A percentile compares a stretch with the other conserved stretches of the same genome.
Evolutionary conservation across 140 eudicot species (phyloP).

Genomic region (Bidens hawaiensis): DNA sequence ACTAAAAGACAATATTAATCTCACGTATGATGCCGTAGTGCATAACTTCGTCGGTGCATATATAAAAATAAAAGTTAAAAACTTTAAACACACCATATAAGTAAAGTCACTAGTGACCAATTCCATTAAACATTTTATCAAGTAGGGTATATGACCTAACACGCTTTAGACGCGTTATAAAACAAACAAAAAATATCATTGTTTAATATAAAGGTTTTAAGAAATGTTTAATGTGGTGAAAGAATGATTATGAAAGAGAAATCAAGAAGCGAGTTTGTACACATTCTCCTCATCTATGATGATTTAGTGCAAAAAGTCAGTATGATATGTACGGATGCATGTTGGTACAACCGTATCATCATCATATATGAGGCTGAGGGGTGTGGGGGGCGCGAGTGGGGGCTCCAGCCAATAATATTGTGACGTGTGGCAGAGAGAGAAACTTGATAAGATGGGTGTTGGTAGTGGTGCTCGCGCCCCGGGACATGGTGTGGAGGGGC

Average conservation of each 20-base stretch:
- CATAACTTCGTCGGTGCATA: background rate
- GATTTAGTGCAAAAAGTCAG: constrained; percentile 20
- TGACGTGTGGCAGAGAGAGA: no score
- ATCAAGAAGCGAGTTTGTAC: constrained; percentile 12
- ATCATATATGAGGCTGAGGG: constrained; percentile 8
- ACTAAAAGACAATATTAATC: background rate
- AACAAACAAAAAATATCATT: background rate
- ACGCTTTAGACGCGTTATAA: background rate
- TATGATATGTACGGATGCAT: constrained; percentile 31
- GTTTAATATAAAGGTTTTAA: background rate
- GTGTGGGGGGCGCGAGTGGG: no score
- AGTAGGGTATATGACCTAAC: background rate
- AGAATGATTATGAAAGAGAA: constrained; percentile 17
- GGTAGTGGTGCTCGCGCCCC: no score
- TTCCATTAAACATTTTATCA: background rate
- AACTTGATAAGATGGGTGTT: no score
- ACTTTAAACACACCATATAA: background rate
- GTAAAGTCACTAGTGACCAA: background rate
- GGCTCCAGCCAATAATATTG: no score
- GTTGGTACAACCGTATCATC: constrained; percentile 24
- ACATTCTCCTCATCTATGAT: constrained; percentile 9
- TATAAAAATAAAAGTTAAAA: background rate
- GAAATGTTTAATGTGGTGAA: constrained; percentile 9
- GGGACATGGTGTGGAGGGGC: no score
- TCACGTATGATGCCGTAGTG: background rate